phyloP scores from a whole-genome alignment of 2,329 filamentous ascomycete genomes.

The Rutstroemia sp. region DNA sequence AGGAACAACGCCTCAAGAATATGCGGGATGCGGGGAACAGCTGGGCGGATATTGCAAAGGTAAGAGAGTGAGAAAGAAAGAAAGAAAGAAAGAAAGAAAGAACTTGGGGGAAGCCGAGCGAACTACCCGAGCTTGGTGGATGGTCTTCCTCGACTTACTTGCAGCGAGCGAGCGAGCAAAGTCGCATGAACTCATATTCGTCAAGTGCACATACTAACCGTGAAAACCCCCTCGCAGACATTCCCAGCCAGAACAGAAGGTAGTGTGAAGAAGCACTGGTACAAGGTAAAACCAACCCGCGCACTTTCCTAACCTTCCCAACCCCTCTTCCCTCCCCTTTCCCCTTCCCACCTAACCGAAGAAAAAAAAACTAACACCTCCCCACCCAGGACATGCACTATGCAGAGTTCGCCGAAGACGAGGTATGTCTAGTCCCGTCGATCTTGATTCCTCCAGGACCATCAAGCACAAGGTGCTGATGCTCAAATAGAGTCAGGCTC shows the following conservation, averaged over 20 bases:
- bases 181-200: too few relatives aligned
- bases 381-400: constrained; percentile 87
- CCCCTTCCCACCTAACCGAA: too few relatives aligned
- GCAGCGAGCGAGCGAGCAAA: too few relatives aligned
- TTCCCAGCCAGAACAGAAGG: constrained; percentile 93
- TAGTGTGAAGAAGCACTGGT: constrained; percentile 99
- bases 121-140: too few relatives aligned
- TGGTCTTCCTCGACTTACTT: too few relatives aligned
- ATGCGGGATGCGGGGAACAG: constrained; percentile 91
- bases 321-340: background rate
- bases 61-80: constrained; percentile 32
- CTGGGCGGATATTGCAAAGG: constrained; percentile 98
- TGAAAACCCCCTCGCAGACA: constrained; percentile 45
- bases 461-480: constrained; percentile 19
- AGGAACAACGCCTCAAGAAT: constrained; percentile 85
- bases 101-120: too few relatives aligned
- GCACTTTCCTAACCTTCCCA: background rate
- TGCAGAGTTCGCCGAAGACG: constrained; percentile 94
- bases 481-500: constrained; percentile 38
- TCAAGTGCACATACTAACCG: too few relatives aligned
- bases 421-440: constrained; percentile 47
- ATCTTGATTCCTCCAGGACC: background rate
- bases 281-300: constrained; percentile 57
- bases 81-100: too few relatives aligned
- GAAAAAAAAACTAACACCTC: constrained; percentile 6